A percentile compares a stretch with the other conserved stretches of the same genome.
phyloP scores from a whole-genome alignment of 75 land plant species.

The Sequoiadendron giganteum region DNA sequence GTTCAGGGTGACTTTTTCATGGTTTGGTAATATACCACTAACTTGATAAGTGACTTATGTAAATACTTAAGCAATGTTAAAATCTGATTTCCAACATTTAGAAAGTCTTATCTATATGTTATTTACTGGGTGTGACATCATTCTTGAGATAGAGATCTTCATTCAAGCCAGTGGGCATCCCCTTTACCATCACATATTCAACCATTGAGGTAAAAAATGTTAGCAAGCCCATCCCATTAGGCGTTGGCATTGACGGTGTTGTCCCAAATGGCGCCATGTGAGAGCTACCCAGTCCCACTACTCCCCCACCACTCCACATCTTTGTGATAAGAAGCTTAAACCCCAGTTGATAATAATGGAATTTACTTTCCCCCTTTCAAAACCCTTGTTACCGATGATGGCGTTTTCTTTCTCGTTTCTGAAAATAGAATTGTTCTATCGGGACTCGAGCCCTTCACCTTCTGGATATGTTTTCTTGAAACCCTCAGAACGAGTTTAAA shows the following conservation, averaged over 20 bases:
- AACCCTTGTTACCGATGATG: not conserved
- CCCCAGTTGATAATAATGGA: not conserved
- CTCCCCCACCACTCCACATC: constrained; percentile 47
- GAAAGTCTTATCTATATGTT: too few species aligned
- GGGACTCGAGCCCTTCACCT: not conserved
- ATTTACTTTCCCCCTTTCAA: not conserved
- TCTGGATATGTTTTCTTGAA: not conserved
- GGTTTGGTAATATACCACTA: too few species aligned
- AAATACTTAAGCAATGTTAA: too few species aligned
- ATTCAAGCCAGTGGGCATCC: too few species aligned
- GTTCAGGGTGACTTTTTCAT: too few species aligned
- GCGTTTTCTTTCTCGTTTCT: not conserved
- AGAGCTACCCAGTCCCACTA: constrained; percentile 19
- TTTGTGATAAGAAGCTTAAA: not conserved
- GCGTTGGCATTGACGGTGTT: constrained; percentile 44
- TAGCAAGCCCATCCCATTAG: constrained; percentile 60
- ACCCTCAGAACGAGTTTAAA: not conserved
- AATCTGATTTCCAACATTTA: too few species aligned
- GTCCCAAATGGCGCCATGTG: constrained; percentile 54
- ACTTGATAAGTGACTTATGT: too few species aligned
- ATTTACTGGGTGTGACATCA: too few species aligned
- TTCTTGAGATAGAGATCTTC: too few species aligned
- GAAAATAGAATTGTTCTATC: not conserved
- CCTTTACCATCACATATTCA: too few species aligned
- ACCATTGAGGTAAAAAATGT: too few species aligned